phyloP scores from a whole-genome alignment of 306 rosid species.

The Trichosanthes truncata region DNA sequence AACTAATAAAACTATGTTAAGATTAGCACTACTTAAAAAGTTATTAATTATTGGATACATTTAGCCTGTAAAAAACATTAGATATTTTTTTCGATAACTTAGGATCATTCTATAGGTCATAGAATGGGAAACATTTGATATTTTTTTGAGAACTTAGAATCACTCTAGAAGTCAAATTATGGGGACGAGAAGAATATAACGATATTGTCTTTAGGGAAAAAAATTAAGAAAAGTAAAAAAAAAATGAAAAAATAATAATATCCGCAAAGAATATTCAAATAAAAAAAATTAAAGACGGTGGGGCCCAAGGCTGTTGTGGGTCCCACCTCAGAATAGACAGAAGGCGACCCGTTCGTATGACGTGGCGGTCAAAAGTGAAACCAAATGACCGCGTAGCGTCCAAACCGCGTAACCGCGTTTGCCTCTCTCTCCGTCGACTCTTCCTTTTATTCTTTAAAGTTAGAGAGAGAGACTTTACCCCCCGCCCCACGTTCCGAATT shows the following conservation, averaged over 20 bases:
- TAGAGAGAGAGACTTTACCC: neutral
- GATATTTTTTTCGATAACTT: too few species aligned
- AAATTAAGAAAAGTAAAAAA: too few species aligned
- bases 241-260: neutral
- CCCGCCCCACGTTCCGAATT: neutral
- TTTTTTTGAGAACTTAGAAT: too few species aligned
- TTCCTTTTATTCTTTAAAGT: neutral
- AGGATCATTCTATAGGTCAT: too few species aligned
- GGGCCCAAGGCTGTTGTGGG: neutral
- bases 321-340: neutral
- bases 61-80: too few species aligned
- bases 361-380: constrained; percentile 2
- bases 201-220: too few species aligned
- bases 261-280: neutral
- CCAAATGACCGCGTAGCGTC: neutral
- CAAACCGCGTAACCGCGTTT: constrained; percentile 5
- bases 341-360: neutral
- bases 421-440: neutral
- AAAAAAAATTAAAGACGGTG: neutral
- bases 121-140: too few species aligned
- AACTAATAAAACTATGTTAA: too few species aligned
- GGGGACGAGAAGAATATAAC: too few species aligned
- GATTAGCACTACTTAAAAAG: too few species aligned
- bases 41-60: too few species aligned
- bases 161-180: too few species aligned